Conservation (phyloP, 805 yeast genomes). For the Suhomyces canberraensis region DNA sequence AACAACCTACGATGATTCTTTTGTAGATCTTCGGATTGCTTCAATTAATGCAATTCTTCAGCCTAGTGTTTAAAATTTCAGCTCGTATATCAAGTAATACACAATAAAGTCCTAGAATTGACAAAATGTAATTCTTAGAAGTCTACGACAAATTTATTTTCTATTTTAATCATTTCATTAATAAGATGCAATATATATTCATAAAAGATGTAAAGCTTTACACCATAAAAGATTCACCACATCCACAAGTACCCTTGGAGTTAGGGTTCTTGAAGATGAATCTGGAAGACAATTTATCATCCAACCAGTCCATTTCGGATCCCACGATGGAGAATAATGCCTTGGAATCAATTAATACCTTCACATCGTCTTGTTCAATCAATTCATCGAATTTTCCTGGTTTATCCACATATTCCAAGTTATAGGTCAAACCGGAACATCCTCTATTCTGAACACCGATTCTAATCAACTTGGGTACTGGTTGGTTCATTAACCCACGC, state of each 20-base stretch:
- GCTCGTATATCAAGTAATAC: too few species aligned
- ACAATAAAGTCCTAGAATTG: too few species aligned
- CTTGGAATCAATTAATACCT: conserved; percentile 89
- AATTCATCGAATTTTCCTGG: conserved; percentile 96
- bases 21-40: too few species aligned
- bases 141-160: too few species aligned
- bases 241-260: conserved; percentile 96
- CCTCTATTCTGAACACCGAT: conserved; percentile 96
- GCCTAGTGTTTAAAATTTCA: too few species aligned
- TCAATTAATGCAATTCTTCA: too few species aligned
- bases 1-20: too few species aligned
- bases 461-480: conserved; percentile 84
- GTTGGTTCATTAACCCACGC: conserved; percentile 63
- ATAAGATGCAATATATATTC: too few species aligned
- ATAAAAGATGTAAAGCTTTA: too few species aligned
- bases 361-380: conserved; percentile 90
- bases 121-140: too few species aligned
- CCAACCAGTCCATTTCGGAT: conserved; percentile 97
- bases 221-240: conserved; percentile 98
- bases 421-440: conserved; percentile 91
- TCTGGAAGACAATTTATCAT: conserved; percentile 83
- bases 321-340: conserved; percentile 95
- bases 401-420: conserved; percentile 81
- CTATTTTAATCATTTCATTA: too few species aligned
- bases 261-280: conserved; percentile 95